Conservation (phyloP, 176 grass and related monocot species). For the bread wheat (Triticum aestivum) region DNA sequence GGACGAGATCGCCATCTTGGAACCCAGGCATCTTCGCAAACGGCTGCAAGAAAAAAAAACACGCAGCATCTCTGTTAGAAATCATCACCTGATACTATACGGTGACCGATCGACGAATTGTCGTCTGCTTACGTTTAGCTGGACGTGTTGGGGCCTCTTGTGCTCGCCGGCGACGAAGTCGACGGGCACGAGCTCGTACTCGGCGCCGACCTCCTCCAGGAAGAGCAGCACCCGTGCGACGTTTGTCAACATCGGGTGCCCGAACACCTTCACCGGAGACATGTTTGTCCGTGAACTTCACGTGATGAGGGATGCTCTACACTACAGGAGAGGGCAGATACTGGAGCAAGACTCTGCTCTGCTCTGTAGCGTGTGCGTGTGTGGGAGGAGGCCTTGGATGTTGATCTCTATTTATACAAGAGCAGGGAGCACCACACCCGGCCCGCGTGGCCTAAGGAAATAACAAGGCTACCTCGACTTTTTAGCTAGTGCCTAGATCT, state of each 20-base stretch:
- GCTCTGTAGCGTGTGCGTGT: neutral
- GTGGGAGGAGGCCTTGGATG: neutral
- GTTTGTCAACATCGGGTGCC: neutral
- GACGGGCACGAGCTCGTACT: neutral
- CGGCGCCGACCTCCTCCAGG: neutral
- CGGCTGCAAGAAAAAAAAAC: neutral
- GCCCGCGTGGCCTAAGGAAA: too few relatives aligned
- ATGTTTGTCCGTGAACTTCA: neutral
- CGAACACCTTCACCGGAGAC: neutral
- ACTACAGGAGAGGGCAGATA: neutral
- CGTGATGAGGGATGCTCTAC: neutral
- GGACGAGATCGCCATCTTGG: neutral
- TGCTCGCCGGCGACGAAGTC: neutral
- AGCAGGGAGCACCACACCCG: neutral
- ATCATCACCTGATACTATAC: neutral
- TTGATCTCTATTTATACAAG: slow-evolving; percentile 1
- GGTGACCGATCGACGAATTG: neutral
- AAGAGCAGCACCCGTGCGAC: neutral
- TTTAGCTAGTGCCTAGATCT: neutral
- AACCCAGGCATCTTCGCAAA: neutral
- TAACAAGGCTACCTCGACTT: too few relatives aligned
- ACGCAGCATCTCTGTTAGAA: neutral
- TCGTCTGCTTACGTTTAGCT: neutral
- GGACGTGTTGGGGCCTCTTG: neutral
- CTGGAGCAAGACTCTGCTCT: neutral